Evolutionary conservation across 192 early-diverging fungal genomes (phyloP), one percentile per base, ranked within the genome.

Genomic region (Oehlia diaphana): DNA sequence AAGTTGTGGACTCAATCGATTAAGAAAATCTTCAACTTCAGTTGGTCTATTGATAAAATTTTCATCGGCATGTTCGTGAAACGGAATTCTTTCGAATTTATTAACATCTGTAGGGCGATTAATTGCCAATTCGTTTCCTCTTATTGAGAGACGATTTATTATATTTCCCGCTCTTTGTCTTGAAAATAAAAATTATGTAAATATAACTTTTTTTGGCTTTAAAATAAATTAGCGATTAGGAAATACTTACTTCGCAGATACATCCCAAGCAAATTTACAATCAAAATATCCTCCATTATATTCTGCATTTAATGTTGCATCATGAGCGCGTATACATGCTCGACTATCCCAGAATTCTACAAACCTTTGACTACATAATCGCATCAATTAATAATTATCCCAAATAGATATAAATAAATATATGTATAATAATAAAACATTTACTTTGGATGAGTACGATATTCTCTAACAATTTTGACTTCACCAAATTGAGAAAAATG

Each of bases 401-500:
- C 79, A 62, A 33, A 9, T 13, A 14, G 16, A 47, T 26, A 23
- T 16, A 44, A 19, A 0, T 33, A 73, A 31, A 31, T 31, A 31
- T 49, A n/a, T 33, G 23, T 4, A 23, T 49, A 9, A 73, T 73
- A 68, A n/a, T 14, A 9, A n/a, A 7, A 35, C 9, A 49, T 72
- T 31, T 77, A 78, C 71, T 79, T 35, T 63, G 37, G 69, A 8
- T 69, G 31, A 49, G 65, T 72, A 33, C 68, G 73, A 74, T 74
- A 72, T 50, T 73, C 19, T 53, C 84, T 81, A 50, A 89, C 81
- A 9, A 74, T 66, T 75, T 85, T 88, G 31, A 89, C 79, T 14
- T 89, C 88, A n/a, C 88, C 88, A 65, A 79, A 89, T 28, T 80
- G 74, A 26, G 76, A 70, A 50, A 88, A 88, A 44, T 86, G 85